Evolutionary conservation across 768 basidiomycete genomes (phyloP), one percentile per base, ranked within the genome.

Genomic region (Gloeostereum incarnatum): DNA sequence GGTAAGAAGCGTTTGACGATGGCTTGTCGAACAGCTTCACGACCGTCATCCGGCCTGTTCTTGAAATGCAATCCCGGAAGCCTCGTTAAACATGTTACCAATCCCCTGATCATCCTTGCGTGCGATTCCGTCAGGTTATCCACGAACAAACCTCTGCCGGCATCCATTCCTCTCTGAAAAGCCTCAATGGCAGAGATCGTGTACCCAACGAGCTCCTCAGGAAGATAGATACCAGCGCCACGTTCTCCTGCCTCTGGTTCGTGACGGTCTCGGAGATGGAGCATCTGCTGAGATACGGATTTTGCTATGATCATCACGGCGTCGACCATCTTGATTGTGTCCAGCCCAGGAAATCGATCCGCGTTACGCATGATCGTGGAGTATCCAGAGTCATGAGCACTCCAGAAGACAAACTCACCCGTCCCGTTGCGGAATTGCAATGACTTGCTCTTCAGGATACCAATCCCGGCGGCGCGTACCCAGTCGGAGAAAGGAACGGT

Each of bases 371-470:
- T 58, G 34, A 71, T 73, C 20, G 62, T 62, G 20, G 68, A 58
- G 45, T 86, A 88, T 5, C 72, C 81, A 6, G 73, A 64, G 52
- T 91, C 88, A 48, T 90, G 85, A 0, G 83, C 84, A 45, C 75
- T 73, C 88, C 88, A 91, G 49, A 90, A 91, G 14, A 81, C 83
- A 52, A 91, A 89, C 49, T 90, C 88, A 20, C 88, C 88, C 0
- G 86, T 87, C 22, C 88, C 85, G 40, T 75, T 87, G 41, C 75
- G 67, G 49, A 79, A 79, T 46, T 88, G 86, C 37, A 89, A 54
- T 0, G 76, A 70, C 50, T 80, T 80, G 10, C 82, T 81, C 52
- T 91, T 86, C 31, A 96, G 67, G 40, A 92, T 87, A 48, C 83
- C 84, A 48, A 92, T 91, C 11, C 89, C 89, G 5, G 89, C 85